Evolutionary conservation across 73 alveolate genomes (phyloP), one percentile per base, ranked within the genome.

Genomic region (Loxodes magnus): DNA sequence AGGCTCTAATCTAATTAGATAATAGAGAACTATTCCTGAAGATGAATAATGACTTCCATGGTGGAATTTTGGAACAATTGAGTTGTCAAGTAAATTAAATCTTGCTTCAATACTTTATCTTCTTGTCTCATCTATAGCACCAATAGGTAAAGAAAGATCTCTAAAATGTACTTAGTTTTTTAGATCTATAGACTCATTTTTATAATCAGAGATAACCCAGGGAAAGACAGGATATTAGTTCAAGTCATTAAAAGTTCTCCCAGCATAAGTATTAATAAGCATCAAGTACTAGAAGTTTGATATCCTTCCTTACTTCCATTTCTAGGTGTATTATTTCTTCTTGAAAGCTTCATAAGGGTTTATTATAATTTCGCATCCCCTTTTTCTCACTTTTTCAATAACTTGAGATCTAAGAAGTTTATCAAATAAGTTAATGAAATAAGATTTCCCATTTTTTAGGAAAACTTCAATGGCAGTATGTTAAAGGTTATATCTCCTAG

Each of bases 211-310:
- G 21, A 92, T 20, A 33, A 92, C 65, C 96, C 96, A 86, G 3
- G 99, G 99, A 63, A 88, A 92, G 4, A 92, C 94, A n/a, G 99
- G 99, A 66, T 92, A 92, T 57, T 92, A 84, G 3, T 96, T 85
- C 38, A 92, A 52, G 67, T 92, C 95, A 54, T 83, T 71, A 57
- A 71, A 74, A 21, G 94, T 64, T 51, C 99, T 54, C 38, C 87
- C 77, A 4, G 97, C 84, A 64, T 73, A 77, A 25, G 79, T 69
- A 65, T 92, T 92, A 31, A 89, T 41, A 17, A 78, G 53, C 88
- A 88, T 77, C 21, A 92, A 30, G 66, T 84, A 73, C 51, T 78
- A 85, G 53, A 80, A 64, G 52, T 82, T 92, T 3, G 95, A 51
- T 4, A 92, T 77, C 17, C 74, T 39, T 7, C 84, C 79, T 28